Evolutionary conservation across 441 rosid species (phyloP).

Genomic region (Arabidopsis lyrata): DNA sequence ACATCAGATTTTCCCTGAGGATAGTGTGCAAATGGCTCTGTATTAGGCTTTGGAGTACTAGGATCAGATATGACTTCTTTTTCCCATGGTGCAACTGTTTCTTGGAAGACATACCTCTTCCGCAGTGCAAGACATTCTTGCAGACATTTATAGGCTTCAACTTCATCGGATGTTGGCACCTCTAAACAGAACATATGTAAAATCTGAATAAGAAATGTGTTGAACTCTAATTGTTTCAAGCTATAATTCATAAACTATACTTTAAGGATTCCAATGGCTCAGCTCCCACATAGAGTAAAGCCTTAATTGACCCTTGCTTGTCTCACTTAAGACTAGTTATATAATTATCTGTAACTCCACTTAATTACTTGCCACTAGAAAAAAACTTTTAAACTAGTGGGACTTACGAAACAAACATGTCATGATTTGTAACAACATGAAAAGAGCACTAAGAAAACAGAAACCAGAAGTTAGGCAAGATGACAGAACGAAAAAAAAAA

Average conservation of each 20-base stretch:
- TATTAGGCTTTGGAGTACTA: constrained; percentile 94
- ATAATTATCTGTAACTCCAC: constrained; percentile 18
- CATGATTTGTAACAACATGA: constrained; percentile 18
- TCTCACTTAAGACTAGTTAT: constrained; percentile 1
- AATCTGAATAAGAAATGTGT: constrained; percentile 1
- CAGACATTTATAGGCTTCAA: constrained; percentile 73
- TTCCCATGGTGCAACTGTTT: constrained; percentile 96
- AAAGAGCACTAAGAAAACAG: constrained; percentile 2
- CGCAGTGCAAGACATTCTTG: constrained; percentile 96
- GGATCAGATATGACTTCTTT: constrained; percentile 95
- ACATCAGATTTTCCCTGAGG: constrained; percentile 87
- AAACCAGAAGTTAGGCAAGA: constrained; percentile 1
- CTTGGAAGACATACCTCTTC: constrained; percentile 78
- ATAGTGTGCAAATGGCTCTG: constrained; percentile 77
- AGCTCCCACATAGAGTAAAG: constrained; percentile 19
- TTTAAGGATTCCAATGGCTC: constrained; percentile 4
- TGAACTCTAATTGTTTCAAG: constrained; percentile 3
- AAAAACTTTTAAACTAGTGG: not conserved
- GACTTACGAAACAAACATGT: not conserved
- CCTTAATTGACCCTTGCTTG: not conserved
- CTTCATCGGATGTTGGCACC: constrained; percentile 87
- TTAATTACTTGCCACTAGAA: constrained; percentile 17
- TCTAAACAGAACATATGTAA: constrained; percentile 53
- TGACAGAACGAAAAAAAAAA: not conserved
- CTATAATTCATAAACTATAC: constrained; percentile 5